These are phyloP conservation scores for Geotrichum candidum DNA, from an alignment of 1,139 yeast genomes.

Conservation along the genomic window DNA sequence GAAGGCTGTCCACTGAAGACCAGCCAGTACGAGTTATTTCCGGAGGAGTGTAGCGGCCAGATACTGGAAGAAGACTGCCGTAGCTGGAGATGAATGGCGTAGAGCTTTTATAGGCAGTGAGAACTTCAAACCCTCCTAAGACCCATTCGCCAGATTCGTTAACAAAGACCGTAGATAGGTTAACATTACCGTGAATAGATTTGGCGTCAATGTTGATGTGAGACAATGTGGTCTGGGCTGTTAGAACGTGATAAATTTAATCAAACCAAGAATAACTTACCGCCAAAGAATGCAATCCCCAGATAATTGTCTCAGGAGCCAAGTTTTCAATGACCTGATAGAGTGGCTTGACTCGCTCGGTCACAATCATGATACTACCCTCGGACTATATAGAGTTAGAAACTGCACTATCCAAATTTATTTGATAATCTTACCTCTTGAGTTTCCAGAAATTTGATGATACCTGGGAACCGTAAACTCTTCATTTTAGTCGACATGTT, in stretches of 20 bases:
- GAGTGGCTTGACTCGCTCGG: slow-evolving; percentile 72
- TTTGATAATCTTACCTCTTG: slow-evolving; percentile 39
- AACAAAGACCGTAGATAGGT: slow-evolving; percentile 54
- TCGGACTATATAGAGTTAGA: slow-evolving; percentile 27
- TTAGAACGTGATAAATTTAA: not conserved
- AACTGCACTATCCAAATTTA: not conserved
- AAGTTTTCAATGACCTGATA: slow-evolving; percentile 25
- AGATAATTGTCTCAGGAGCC: slow-evolving; percentile 39
- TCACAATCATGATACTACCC: slow-evolving; percentile 51
- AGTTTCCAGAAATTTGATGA: slow-evolving; percentile 62
- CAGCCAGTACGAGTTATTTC: slow-evolving; percentile 43
- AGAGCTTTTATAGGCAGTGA: slow-evolving; percentile 37
- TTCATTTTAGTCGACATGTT: slow-evolving; percentile 64
- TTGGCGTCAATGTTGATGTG: slow-evolving; percentile 60
- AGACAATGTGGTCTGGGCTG: slow-evolving; percentile 43
- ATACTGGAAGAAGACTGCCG: slow-evolving; percentile 34
- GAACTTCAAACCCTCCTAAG: slow-evolving; percentile 73
- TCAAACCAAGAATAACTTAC: slow-evolving; percentile 7
- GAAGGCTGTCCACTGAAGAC: slow-evolving; percentile 37
- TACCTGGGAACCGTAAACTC: slow-evolving; percentile 71
- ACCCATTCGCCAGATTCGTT: slow-evolving; percentile 77
- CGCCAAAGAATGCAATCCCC: slow-evolving; percentile 48
- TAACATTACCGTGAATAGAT: slow-evolving; percentile 56
- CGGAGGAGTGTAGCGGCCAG: slow-evolving; percentile 39
- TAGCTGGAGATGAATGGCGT: slow-evolving; percentile 24